Evolutionary conservation across 2,329 filamentous ascomycete genomes (phyloP), one percentile per base, ranked within the genome.

Genomic region (Hypoxylon sp.): DNA sequence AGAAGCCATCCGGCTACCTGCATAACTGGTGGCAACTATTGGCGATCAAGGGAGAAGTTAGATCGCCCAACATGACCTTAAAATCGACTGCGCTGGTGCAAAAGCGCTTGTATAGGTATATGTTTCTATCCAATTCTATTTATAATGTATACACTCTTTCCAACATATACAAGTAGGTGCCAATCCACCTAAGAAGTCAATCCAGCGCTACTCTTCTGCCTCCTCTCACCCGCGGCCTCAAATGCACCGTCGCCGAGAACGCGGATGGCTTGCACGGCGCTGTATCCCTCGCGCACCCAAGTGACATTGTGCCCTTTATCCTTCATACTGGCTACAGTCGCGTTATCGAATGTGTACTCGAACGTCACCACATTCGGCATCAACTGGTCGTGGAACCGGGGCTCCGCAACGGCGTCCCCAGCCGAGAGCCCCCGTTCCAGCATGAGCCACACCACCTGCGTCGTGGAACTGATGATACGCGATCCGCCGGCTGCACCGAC

Each of bases 351-450:
- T 0, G 77, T 77, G 30, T 87, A 87, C 78, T 97, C 93, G 56
- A 96, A 89, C 0, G 80, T 81, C 1, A 89, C 85, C 51, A 80
- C 79, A 71, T 93, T 90, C 0, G 93, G 94, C 56, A 93, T 82
- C 8, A 97, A 81, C 79, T 97, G 94, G 74, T 97, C 92, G 74
- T 97, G 94, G 21, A 96, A 80, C 7, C 94, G 83, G 0, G 91
- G 91, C 72, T 85, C 78, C 0, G 81, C 82, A 12, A 96, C 82
- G 0, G 92, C 91, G 53, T 90, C 81, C 0, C 80, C 77, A 4
- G 89, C 83, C 0, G 84, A 87, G 78, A 89, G 81, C 12, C 73
- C 75, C 67, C 88, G 84, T 73, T 95, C 90, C 2, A 97, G 80
- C 5, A 92, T 84, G 73, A 93, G 87, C 80, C 92, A 90, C 4